Evolutionary conservation across 495 filamentous ascomycete genomes (phyloP).

Genomic region (Xylaria intraflava): DNA sequence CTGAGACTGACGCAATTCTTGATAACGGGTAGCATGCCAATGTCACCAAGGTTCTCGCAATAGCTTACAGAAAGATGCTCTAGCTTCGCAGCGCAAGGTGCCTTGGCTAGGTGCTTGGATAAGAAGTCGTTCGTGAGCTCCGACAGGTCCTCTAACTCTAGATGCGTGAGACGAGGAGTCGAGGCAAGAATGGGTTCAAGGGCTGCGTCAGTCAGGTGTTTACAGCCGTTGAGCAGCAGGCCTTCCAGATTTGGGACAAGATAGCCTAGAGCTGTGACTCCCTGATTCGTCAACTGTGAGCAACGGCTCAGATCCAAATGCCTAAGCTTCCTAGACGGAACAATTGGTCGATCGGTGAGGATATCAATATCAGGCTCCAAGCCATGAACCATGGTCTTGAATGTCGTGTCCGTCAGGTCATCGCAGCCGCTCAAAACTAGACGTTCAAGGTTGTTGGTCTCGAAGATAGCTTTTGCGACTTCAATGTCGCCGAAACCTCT

Average conservation of each 20-base stretch:
- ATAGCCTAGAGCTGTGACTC: conserved; percentile 58
- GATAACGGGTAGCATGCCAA: conserved; percentile 77
- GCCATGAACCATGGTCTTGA: conserved; percentile 69
- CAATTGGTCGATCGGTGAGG: conserved; percentile 65
- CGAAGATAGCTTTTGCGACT: conserved; percentile 64
- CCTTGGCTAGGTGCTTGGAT: conserved; percentile 59
- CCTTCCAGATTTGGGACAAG: conserved; percentile 77
- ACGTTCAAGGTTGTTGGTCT: conserved; percentile 72
- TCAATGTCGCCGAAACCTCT: conserved; percentile 66
- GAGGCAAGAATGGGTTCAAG: conserved; percentile 68
- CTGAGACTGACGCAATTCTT: conserved; percentile 62
- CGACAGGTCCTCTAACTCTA: conserved; percentile 83
- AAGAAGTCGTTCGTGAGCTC: conserved; percentile 69
- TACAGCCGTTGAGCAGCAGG: conserved; percentile 70
- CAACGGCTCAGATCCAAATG: conserved; percentile 85
- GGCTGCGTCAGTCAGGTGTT: conserved; percentile 62
- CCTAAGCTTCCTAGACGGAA: conserved; percentile 70
- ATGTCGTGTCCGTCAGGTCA: conserved; percentile 63
- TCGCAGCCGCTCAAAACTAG: conserved; percentile 71
- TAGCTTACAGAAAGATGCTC: conserved; percentile 83
- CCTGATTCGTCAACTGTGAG: conserved; percentile 59
- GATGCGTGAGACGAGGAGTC: conserved; percentile 67
- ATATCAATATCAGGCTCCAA: conserved; percentile 66
- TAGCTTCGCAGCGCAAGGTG: conserved; percentile 62
- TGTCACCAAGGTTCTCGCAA: conserved; percentile 79